Percentiles rank a stretch among this genome's conserved stretches.
These are phyloP conservation scores for Acanthamoeba culbertsoni DNA, from an alignment of 208 protist genomes.

Conservation along the genomic window DNA sequence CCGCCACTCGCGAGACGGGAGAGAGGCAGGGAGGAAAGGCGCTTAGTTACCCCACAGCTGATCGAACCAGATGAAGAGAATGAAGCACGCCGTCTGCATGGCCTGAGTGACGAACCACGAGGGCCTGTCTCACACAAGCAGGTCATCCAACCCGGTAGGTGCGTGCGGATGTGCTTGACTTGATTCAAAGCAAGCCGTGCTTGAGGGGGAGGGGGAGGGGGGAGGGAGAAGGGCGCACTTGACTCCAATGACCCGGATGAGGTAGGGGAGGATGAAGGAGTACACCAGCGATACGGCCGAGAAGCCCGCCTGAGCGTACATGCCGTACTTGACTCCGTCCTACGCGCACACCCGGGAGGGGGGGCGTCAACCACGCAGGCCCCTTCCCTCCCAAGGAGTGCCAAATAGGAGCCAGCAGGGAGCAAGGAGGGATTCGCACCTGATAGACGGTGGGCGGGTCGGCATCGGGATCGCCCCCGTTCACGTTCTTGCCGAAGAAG, in stretches of 20 bases:
- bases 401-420: no score
- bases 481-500: conserved; percentile 68
- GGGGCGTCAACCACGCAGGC: no score
- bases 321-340: conserved; percentile 69
- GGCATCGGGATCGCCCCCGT: neutral
- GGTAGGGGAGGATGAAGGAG: conserved; percentile 61
- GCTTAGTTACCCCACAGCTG: conserved; percentile 55
- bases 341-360: no score
- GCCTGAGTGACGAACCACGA: conserved; percentile 35
- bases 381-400: no score
- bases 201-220: neutral
- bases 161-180: neutral
- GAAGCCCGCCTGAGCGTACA: conserved; percentile 66
- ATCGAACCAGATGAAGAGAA: conserved; percentile 51
- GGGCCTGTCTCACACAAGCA: neutral
- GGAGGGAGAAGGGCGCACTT: neutral
- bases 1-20: neutral
- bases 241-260: neutral
- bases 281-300: conserved; percentile 57
- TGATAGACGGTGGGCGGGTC: neutral
- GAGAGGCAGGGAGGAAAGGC: neutral
- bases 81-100: conserved; percentile 40
- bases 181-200: neutral
- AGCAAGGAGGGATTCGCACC: neutral
- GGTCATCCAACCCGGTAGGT: neutral